These are phyloP conservation scores for Phytophthora ramorum DNA, from an alignment of 352 stramenopile genomes.

Conservation along the genomic window DNA sequence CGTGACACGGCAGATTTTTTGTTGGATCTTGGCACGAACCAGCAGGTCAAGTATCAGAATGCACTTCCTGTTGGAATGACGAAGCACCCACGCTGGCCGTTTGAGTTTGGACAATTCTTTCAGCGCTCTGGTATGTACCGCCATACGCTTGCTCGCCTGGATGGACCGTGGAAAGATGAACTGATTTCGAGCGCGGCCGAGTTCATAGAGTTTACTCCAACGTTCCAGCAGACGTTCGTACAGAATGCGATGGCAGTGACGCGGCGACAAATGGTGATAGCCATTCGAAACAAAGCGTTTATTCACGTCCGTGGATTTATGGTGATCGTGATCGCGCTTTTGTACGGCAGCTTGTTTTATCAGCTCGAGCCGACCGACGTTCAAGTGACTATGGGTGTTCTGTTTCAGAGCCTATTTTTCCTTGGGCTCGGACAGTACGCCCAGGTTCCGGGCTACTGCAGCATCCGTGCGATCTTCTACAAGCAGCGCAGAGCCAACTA, in stretches of 20 bases:
- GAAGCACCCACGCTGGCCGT: slow-evolving; percentile 11
- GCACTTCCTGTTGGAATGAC: not conserved
- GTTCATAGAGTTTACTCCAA: too few species aligned
- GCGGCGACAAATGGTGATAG: slow-evolving; percentile 69
- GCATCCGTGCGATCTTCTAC: slow-evolving; percentile 75
- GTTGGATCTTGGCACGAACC: slow-evolving; percentile 46
- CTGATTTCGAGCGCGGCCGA: too few species aligned
- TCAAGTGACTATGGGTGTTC: slow-evolving; percentile 75
- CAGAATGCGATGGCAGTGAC: slow-evolving; percentile 42
- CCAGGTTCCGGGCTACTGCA: slow-evolving; percentile 81
- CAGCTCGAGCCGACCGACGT: slow-evolving; percentile 51
- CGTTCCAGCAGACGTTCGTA: slow-evolving; percentile 56
- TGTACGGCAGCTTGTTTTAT: slow-evolving; percentile 69
- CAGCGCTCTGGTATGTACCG: slow-evolving; percentile 51
- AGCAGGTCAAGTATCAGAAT: slow-evolving; percentile 47
- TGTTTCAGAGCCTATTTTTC: slow-evolving; percentile 89
- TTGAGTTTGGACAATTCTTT: slow-evolving; percentile 55
- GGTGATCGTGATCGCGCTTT: slow-evolving; percentile 60
- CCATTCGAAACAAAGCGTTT: slow-evolving; percentile 55
- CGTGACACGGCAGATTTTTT: too few species aligned
- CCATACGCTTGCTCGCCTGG: slow-evolving; percentile 41
- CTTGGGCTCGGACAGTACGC: slow-evolving; percentile 76
- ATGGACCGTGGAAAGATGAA: too few species aligned
- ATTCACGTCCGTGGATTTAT: slow-evolving; percentile 52
- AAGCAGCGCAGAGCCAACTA: slow-evolving; percentile 60